Conservation (phyloP, 352 stramenopile species). For the Blastocystis sp. region DNA sequence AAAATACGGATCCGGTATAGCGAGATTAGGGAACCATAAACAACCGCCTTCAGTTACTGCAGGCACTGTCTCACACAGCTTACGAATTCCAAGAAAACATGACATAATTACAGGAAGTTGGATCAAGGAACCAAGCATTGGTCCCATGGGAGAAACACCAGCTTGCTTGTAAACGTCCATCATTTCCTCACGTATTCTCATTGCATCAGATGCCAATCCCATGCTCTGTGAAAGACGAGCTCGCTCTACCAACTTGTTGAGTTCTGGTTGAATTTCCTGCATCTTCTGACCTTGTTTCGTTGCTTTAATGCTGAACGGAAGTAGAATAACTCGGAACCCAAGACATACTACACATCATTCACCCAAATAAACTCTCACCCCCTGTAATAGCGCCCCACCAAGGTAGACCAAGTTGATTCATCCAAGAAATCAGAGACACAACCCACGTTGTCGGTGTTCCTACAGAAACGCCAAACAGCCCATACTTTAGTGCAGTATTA, state of each 20-base stretch:
- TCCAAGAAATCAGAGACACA: slow-evolving; percentile 41
- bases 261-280: slow-evolving; percentile 57
- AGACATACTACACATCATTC: slow-evolving; percentile 21
- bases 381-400: slow-evolving; percentile 58
- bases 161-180: slow-evolving; percentile 52
- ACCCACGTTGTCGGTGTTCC: slow-evolving; percentile 49
- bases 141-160: slow-evolving; percentile 49
- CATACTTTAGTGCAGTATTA: slow-evolving; percentile 57
- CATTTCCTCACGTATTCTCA: slow-evolving; percentile 45
- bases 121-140: slow-evolving; percentile 24
- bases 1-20: slow-evolving; percentile 11
- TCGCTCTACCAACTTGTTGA: slow-evolving; percentile 60
- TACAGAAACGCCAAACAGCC: slow-evolving; percentile 46
- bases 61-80: slow-evolving; percentile 58
- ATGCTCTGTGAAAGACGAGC: slow-evolving; percentile 47
- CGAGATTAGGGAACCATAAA: slow-evolving; percentile 60
- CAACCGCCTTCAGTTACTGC: slow-evolving; percentile 11
- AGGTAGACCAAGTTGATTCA: slow-evolving; percentile 46
- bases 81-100: slow-evolving; percentile 57
- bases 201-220: slow-evolving; percentile 27
- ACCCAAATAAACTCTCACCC: background rate
- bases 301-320: slow-evolving; percentile 47
- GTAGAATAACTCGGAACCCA: slow-evolving; percentile 42
- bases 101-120: slow-evolving; percentile 62
- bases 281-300: slow-evolving; percentile 21